Evolutionary conservation across 2,329 filamentous ascomycete genomes (phyloP), one percentile per base, ranked within the genome.

Genomic region (Cladophialophora carrionii): DNA sequence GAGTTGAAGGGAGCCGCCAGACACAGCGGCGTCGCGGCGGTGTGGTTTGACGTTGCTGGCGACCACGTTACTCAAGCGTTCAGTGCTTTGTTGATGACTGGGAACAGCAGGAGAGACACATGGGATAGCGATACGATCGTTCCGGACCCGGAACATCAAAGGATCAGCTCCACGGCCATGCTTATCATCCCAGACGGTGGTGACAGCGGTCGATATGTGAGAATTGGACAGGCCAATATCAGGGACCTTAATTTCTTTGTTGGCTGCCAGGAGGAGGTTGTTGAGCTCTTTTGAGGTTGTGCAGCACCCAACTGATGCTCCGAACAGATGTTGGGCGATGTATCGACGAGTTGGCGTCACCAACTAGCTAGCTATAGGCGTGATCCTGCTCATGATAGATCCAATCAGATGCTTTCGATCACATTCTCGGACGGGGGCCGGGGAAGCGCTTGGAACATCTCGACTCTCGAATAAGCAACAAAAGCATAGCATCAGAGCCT

Each of bases 171-270:
- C 29, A 31, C 29, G 10, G 52, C 52, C 14, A 31, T 34, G 52
- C 52, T 54, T 17, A 54, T 54, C 10, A 29, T 32, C 8, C 52
- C 14, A 4, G n/a, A 26, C 3, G 24, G 14, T 12, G 52, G 32
- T 12, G 24, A 12, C 29, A 3, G 17, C 17, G 24, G 26, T 10
- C 52, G 29, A 54, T 54, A 54, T 20, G 26, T 54, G 22, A 54
- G 52, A 29, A 54, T 54, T 54, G 52, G 52, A 34, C 52, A 54
- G 52, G 52, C 52, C 3, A 54, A 54, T 29, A 54, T 54, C 17
- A 31, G n/a, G 52, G 52, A 54, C 29, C 24, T 54, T 3, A 54
- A 54, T 31, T 54, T 54, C 52, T 54, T 54, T 54, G 52, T 34
- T 29, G 52, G 52, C 14, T 54, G 52, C 29, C 26, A 54, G 5